Conservation (phyloP, 192 early-diverging fungal species). For the Coemansia sp. region DNA sequence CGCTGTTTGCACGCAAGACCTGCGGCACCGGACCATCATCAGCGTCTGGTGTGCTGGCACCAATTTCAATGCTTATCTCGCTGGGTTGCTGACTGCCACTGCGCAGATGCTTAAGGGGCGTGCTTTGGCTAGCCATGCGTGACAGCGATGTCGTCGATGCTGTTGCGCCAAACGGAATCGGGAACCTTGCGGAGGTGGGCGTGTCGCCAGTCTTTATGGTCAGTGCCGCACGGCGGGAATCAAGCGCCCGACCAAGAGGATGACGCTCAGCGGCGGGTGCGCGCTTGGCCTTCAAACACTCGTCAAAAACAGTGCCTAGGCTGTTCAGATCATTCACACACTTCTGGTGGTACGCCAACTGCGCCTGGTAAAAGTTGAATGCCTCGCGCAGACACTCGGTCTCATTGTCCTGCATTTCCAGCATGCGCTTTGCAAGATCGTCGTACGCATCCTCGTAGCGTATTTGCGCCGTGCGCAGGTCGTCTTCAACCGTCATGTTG, state of each 20-base stretch:
- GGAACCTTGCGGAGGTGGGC: conserved; percentile 16
- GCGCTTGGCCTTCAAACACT: conserved; percentile 35
- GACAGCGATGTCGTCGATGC: conserved; percentile 16
- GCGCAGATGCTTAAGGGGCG: conserved; percentile 17
- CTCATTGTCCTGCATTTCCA: conserved; percentile 79
- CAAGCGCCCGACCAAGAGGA: conserved; percentile 25
- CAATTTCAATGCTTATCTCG: conserved; percentile 21
- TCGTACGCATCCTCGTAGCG: conserved; percentile 93
- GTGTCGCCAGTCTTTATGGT: conserved; percentile 26
- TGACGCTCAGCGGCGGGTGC: conserved; percentile 38
- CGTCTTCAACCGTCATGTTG: conserved; percentile 87
- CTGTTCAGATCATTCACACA: conserved; percentile 39
- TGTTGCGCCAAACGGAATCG: conserved; percentile 29
- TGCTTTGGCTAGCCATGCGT: conserved; percentile 32
- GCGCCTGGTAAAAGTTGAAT: conserved; percentile 52
- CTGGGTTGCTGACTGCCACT: conserved; percentile 39
- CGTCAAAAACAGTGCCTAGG: conserved; percentile 35
- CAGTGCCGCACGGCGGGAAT: conserved; percentile 29
- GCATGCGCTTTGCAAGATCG: conserved; percentile 76
- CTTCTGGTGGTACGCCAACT: conserved; percentile 47
- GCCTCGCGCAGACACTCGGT: conserved; percentile 60
- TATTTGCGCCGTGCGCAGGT: conserved; percentile 80
- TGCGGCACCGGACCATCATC: conserved; percentile 33
- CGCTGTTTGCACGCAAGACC: conserved; percentile 48
- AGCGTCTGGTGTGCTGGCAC: conserved; percentile 9